Evolutionary conservation across 306 rosid species (phyloP).

Genomic region (Morella rubra): DNA sequence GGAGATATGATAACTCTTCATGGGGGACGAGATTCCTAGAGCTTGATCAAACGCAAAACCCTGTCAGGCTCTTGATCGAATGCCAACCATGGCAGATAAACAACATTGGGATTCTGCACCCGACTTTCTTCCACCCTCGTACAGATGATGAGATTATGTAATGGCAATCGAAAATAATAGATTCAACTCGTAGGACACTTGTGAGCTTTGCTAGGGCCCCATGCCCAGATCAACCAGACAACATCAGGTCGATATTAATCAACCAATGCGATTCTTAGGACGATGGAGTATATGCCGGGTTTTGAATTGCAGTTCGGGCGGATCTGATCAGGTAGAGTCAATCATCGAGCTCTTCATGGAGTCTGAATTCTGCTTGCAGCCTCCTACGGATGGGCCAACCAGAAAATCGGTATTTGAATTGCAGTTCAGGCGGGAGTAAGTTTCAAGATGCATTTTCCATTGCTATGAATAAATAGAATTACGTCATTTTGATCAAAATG

Average conservation of each 20-base stretch:
- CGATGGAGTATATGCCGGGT: slow-evolving; percentile 42
- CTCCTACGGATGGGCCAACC: slow-evolving; percentile 76
- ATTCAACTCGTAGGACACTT: slow-evolving; percentile 37
- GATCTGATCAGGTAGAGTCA: slow-evolving; percentile 46
- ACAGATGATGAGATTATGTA: slow-evolving; percentile 55
- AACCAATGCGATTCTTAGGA: slow-evolving; percentile 47
- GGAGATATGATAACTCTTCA: slow-evolving; percentile 42
- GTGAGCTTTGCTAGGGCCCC: slow-evolving; percentile 69
- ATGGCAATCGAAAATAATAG: slow-evolving; percentile 56
- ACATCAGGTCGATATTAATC: slow-evolving; percentile 53
- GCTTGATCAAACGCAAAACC: slow-evolving; percentile 61
- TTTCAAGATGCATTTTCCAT: slow-evolving; percentile 73
- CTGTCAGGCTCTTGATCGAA: slow-evolving; percentile 67
- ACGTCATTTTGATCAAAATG: too few relatives aligned
- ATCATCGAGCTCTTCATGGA: slow-evolving; percentile 53
- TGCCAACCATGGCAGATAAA: slow-evolving; percentile 76
- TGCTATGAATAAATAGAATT: slow-evolving; percentile 43
- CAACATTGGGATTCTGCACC: slow-evolving; percentile 78
- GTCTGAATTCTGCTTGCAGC: slow-evolving; percentile 79
- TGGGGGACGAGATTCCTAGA: slow-evolving; percentile 73
- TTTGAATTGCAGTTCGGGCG: slow-evolving; percentile 45
- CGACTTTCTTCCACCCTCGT: slow-evolving; percentile 69
- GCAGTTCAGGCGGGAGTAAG: too few relatives aligned
- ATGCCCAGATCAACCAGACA: slow-evolving; percentile 43
- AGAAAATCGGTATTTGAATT: slow-evolving; percentile 71